These are phyloP conservation scores for Didymella sp. DNA, from an alignment of 2,329 filamentous ascomycete genomes.

Conservation along the genomic window DNA sequence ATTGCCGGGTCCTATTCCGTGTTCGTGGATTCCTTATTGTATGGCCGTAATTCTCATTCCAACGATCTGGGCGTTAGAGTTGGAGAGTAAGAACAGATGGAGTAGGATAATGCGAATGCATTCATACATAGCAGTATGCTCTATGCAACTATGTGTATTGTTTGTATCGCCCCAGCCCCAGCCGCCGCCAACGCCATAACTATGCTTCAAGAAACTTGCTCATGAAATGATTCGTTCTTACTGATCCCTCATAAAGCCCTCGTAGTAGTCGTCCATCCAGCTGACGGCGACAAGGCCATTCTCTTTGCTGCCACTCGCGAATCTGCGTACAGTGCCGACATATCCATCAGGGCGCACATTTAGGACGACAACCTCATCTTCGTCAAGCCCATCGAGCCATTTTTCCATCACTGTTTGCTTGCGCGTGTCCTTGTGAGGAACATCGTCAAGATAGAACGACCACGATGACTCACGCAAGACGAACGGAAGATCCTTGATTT, in stretches of 20 bases:
- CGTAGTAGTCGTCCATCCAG: slow-evolving; percentile 62
- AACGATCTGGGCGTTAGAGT: not conserved
- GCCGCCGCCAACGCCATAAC: slow-evolving; percentile 1
- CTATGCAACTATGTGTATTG: not conserved
- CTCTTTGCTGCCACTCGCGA: slow-evolving; percentile 39
- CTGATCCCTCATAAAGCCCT: slow-evolving; percentile 51
- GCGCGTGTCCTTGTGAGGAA: slow-evolving; percentile 63
- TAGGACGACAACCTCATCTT: slow-evolving; percentile 67
- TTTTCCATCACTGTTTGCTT: slow-evolving; percentile 66
- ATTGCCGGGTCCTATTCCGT: not conserved
- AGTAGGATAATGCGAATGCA: not conserved
- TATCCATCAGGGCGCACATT: slow-evolving; percentile 78
- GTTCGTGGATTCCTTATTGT: not conserved
- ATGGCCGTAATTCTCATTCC: not conserved
- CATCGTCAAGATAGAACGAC: slow-evolving; percentile 75
- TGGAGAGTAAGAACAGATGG: not conserved
- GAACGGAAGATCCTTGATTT: slow-evolving; percentile 69
- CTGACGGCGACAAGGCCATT: slow-evolving; percentile 45
- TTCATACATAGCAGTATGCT: not conserved
- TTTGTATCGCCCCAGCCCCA: slow-evolving; percentile 4
- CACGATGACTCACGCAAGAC: slow-evolving; percentile 70
- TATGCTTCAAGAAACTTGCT: not conserved
- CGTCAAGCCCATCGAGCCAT: slow-evolving; percentile 68
- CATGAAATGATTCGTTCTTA: slow-evolving; percentile 7
- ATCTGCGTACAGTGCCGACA: slow-evolving; percentile 67